These are phyloP conservation scores for Pulveroboletus sp. DNA, from an alignment of 768 basidiomycete genomes.

Conservation along the genomic window DNA sequence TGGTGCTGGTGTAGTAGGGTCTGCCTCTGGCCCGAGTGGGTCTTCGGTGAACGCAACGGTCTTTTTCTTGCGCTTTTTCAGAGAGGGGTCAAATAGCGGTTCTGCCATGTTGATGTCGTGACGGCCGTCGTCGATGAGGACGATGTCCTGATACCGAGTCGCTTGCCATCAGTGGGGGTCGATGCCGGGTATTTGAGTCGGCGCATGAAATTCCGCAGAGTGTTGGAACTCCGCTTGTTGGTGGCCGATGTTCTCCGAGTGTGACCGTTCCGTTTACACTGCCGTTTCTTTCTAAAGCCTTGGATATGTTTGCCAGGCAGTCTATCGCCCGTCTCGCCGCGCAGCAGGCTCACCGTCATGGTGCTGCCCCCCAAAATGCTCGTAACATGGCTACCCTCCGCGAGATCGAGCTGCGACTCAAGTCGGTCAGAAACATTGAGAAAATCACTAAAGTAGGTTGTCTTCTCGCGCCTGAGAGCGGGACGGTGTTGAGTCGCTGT, in stretches of 20 bases:
- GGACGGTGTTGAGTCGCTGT: slow-evolving; percentile 3
- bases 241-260: slow-evolving; percentile 38
- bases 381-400: slow-evolving; percentile 96
- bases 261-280: not conserved
- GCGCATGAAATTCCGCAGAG: slow-evolving; percentile 18
- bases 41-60: slow-evolving; percentile 81
- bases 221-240: slow-evolving; percentile 24
- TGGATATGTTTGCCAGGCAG: slow-evolving; percentile 47
- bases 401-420: slow-evolving; percentile 93
- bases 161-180: slow-evolving; percentile 4
- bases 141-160: slow-evolving; percentile 8
- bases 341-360: slow-evolving; percentile 36
- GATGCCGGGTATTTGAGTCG: slow-evolving; percentile 27
- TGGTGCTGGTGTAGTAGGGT: slow-evolving; percentile 76
- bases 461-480: not conserved
- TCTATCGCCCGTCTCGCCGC: slow-evolving; percentile 40
- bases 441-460: slow-evolving; percentile 93
- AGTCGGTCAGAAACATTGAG: slow-evolving; percentile 97
- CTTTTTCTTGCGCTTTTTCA: slow-evolving; percentile 88
- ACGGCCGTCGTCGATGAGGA: slow-evolving; percentile 14
- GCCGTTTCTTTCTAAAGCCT: slow-evolving; percentile 2
- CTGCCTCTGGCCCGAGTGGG: slow-evolving; percentile 74
- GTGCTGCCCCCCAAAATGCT: slow-evolving; percentile 43
- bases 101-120: slow-evolving; percentile 45
- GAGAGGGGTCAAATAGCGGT: slow-evolving; percentile 77